phyloP scores from a whole-genome alignment of 495 filamentous ascomycete genomes.

The Clohesyomyces aquaticus region DNA sequence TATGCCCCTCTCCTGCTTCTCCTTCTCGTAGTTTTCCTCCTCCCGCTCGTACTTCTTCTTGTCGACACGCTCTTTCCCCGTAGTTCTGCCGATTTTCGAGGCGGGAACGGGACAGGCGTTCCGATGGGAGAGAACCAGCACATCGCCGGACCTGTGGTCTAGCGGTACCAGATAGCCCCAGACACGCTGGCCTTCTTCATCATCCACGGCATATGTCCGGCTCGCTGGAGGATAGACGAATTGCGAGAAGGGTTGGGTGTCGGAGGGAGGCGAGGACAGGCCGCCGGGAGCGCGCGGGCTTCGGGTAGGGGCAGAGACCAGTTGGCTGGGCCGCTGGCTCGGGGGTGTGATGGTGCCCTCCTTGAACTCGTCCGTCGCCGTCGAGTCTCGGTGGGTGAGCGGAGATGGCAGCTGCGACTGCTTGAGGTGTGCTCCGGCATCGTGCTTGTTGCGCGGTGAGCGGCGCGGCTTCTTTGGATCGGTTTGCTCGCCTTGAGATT shows the following conservation, averaged over 20 bases:
- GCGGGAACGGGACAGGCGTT: constrained; percentile 61
- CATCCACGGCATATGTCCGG: constrained; percentile 78
- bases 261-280: constrained; percentile 67
- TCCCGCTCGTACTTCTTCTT: constrained; percentile 51
- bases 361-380: constrained; percentile 63
- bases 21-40: constrained; percentile 62
- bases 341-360: constrained; percentile 75
- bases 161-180: constrained; percentile 95
- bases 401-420: constrained; percentile 81
- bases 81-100: constrained; percentile 43
- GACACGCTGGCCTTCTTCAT: constrained; percentile 85
- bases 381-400: constrained; percentile 67
- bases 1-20: constrained; percentile 56
- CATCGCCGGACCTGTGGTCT: constrained; percentile 66
- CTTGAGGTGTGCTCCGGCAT: constrained; percentile 53
- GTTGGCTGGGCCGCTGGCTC: constrained; percentile 58
- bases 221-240: constrained; percentile 74
- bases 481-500: constrained; percentile 37
- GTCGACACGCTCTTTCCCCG: constrained; percentile 44
- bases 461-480: constrained; percentile 67
- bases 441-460: constrained; percentile 59
- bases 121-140: constrained; percentile 73
- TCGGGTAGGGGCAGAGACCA: constrained; percentile 55
- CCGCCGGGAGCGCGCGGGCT: constrained; percentile 60
- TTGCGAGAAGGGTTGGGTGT: constrained; percentile 75